Evolutionary conservation across 768 basidiomycete genomes (phyloP), one percentile per base, ranked within the genome.

Genomic region (Atractiella rhizophila): DNA sequence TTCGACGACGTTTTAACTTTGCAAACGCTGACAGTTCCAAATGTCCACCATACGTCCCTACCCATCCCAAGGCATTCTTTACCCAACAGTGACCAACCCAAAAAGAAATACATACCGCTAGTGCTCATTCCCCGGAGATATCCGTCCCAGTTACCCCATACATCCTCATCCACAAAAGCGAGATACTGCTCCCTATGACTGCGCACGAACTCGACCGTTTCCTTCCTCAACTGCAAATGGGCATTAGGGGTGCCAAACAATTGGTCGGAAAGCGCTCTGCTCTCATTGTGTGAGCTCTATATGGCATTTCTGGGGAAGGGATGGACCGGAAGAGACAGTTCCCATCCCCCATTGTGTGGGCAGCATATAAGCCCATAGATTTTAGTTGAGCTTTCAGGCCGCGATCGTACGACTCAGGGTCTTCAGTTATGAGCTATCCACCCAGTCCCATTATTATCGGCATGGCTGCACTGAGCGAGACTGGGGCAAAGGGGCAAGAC

Each of bases 11-110:
- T 36, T 66, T 67, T 63, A 81, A 68, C 50, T 83, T 78, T 4
- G 85, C 74, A 56, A 85, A 88, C 1, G 81, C 81, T 15, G 76
- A 77, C n/a, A 91, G 65, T 57, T 91, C 85, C 52, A 91, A 69
- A 58, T 91, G 81, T 1, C 82, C 82, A 30, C 83, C 85, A 46
- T 86, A 88, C 2, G 83, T 86, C n/a, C n/a, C n/a, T n/a, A n/a
- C n/a, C n/a, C n/a, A n/a, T n/a, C n/a, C n/a, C n/a, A n/a, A n/a
- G 23, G 70, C 78, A 76, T 37, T 39, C 23, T 15, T 21, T 50
- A 40, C 44, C 41, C 37, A 35, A 27, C 27, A 6, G 46, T 13
- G 32, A 29, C 49, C 44, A 44, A 48, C n/a, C 37, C 30, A 24
- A 40, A 35, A n/a, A 16, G 24, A 13, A 18, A 10, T 11, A 16